Evolutionary conservation across 768 basidiomycete genomes (phyloP), one percentile per base, ranked within the genome.

Genomic region (Pisolithus sp.): DNA sequence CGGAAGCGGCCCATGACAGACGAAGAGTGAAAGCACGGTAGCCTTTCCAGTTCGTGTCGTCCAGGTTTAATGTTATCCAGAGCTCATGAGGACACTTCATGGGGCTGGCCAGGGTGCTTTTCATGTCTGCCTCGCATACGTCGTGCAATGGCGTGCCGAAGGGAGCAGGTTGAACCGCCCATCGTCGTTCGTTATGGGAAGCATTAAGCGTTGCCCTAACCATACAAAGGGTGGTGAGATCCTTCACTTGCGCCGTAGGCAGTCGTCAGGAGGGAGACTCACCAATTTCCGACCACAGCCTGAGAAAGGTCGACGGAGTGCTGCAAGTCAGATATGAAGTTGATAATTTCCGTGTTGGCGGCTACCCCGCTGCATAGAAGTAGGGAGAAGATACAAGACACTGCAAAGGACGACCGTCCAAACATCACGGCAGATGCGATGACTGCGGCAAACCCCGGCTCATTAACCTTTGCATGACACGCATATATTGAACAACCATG

Each of bases 281-380:
- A 63, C 59, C 64, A 57, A 61, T 69, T 68, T 66, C 62, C 62
- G 59, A 64, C 51, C 17, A 58, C 40, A 12, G 51, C 52, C 21
- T 44, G 51, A 28, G 57, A 52, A 31, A 62, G 54, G 57, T 58
- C 57, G 21, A 55, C 54, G 8, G 50, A 15, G 41, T 30, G 44
- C 53, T 15, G 58, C 39, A 63, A 64, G 15, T 65, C 58, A 43
- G 72, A 67, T 23, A 61, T 62, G 60, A 85, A 81, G 62, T 80
- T 81, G 62, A 81, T 65, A 58, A 86, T 84, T 68, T 86, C 82
- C 34, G 84, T 86, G 64, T 86, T 84, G 20, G 76, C 81, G 47
- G 67, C 57, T 30, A 56, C 68, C 37, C 49, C 44, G 53, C 68
- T 63, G 57, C 59, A 65, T 55, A 61, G 54, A 41, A 62, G 46